Conservation (phyloP, 306 rosid genomes). For the Cajanus cajan region DNA sequence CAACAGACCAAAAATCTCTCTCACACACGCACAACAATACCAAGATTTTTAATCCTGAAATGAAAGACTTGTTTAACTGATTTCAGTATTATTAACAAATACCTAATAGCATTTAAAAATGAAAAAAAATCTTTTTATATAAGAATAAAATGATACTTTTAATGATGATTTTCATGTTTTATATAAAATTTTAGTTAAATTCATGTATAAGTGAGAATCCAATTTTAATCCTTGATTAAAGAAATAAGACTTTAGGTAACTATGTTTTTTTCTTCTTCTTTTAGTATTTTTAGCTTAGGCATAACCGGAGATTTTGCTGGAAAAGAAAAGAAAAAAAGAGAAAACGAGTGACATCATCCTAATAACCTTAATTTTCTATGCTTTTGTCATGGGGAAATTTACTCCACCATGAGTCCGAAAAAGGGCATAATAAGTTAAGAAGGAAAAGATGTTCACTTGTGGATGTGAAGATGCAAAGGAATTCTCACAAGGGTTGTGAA, state of each 20-base stretch:
- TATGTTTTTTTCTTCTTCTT: too few species aligned
- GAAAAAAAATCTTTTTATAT: background rate
- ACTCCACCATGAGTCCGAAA: background rate
- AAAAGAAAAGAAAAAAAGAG: background rate
- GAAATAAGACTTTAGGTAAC: too few species aligned
- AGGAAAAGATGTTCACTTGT: background rate
- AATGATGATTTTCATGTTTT: too few species aligned
- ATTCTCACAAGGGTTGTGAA: background rate
- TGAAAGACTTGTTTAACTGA: background rate
- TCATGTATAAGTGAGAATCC: too few species aligned
- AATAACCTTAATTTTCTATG: constrained; percentile 11
- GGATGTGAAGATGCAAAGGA: background rate
- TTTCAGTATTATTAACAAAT: background rate
- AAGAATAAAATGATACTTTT: too few species aligned
- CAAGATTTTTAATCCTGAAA: background rate
- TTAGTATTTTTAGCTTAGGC: background rate
- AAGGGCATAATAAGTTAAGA: background rate
- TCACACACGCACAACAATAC: background rate
- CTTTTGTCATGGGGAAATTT: constrained; percentile 11
- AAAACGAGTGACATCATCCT: constrained; percentile 31
- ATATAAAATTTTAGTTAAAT: too few species aligned
- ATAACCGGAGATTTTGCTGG: background rate
- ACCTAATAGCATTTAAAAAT: background rate
- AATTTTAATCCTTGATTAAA: too few species aligned
- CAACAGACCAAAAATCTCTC: background rate